Conservation (phyloP, 139 green algal genomes). For the Microglena sp. region DNA sequence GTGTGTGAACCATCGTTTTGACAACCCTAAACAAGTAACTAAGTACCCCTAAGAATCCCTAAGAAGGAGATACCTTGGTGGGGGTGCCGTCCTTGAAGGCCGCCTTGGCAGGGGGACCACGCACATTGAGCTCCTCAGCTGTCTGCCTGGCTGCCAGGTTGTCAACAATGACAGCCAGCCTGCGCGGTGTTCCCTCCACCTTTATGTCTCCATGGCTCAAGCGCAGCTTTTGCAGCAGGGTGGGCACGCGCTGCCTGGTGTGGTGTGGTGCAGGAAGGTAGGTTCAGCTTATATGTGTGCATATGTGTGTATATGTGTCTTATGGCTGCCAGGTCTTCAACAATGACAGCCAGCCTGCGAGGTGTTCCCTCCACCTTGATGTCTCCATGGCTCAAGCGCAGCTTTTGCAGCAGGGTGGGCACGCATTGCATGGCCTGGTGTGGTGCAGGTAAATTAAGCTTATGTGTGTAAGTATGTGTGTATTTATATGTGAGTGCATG, state of each 20-base stretch:
- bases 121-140: constrained; percentile 33
- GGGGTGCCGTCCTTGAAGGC: constrained; percentile 4
- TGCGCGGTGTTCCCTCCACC: constrained; percentile 77
- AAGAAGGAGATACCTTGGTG: too few species aligned
- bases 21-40: too few species aligned
- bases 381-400: constrained; percentile 59
- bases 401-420: constrained; percentile 56
- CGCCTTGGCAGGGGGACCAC: constrained; percentile 82
- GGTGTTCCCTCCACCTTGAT: constrained; percentile 77
- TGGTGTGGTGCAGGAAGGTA: too few species aligned
- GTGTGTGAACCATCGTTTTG: too few species aligned
- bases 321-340: not conserved
- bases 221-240: constrained; percentile 62
- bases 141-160: constrained; percentile 56
- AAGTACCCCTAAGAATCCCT: too few species aligned
- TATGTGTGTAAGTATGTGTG: not conserved
- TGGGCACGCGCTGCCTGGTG: constrained; percentile 53
- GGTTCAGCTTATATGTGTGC: not conserved
- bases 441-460: too few species aligned
- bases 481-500: not conserved
- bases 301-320: not conserved
- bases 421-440: constrained; percentile 40
- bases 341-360: constrained; percentile 45
- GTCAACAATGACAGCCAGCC: constrained; percentile 71
- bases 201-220: constrained; percentile 61